Base-by-base conservation (phyloP, 2,329 filamentous ascomycete genomes). In the Stagonosporopsis rhizophila region DNA sequence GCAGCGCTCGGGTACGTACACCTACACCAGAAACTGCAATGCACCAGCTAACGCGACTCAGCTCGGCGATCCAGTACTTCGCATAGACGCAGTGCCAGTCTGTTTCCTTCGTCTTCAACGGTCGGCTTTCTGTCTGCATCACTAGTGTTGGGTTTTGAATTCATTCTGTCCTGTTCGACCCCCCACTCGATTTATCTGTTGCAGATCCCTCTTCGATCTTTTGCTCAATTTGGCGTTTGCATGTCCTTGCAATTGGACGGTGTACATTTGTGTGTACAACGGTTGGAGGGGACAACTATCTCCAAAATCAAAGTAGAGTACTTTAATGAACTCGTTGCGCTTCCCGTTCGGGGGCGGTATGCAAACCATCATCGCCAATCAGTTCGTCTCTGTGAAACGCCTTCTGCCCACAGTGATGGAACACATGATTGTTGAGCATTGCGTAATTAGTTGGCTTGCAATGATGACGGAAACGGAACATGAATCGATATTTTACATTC, bases 1-100 rank as follows among this genome's bases (percentile, higher is more conserved):
- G 83, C 97, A 74, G 91, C 91, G 54, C 85, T 97, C 76, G 93
- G 93, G 95, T 98, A 85, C 81, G 92, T 89, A 38, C 27, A 6
- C n/a, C 3, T 28, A 40, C 15, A 25, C 3, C 4, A 23, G 4
- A 8, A 15, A 4, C 7, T 23, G 27, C n/a, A 3, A 38, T 2
- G 25, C 17, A 17, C 22, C 6, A 32, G 37, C 53, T 56, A 47
- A 56, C 47, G 11, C 17, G 4, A 4, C 4, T 2, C 25, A 56
- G 53, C 22, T 52, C 53, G 28, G 53, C 53, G 11, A 56, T 56
- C 32, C 53, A 56, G 25, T 56, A 48, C 38, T 52, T 56, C 17
- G 23, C 47, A 41, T 56, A 56, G 20, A 23, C 15, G 38, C 53
- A 9, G 23, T 6, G n/a, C 8, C 7, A 35, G 35, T 25, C 7